phyloP scores from a whole-genome alignment of 352 stramenopile species.

The Phytopythium ostracodes region DNA sequence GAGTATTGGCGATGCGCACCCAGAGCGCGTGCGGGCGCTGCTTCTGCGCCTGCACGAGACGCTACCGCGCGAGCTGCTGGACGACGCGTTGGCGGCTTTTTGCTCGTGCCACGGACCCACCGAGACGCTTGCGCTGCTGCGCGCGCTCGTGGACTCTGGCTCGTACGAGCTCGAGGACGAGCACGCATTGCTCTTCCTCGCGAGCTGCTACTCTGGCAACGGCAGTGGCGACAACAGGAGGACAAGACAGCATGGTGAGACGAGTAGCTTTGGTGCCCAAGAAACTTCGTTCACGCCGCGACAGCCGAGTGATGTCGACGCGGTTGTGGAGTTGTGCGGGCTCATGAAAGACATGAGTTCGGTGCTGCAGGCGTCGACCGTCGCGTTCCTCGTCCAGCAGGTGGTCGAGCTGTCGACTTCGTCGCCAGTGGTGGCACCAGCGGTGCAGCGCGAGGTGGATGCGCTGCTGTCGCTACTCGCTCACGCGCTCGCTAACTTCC shows the following conservation, averaged over 20 bases:
- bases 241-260: neutral
- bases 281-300: neutral
- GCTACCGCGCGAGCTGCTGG: constrained; percentile 30
- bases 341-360: constrained; percentile 20
- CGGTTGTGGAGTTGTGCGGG: constrained; percentile 12
- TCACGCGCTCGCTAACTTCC: constrained; percentile 35
- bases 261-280: neutral
- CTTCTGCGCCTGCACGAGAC: constrained; percentile 36
- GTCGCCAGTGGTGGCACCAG: constrained; percentile 15
- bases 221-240: neutral
- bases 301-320: neutral
- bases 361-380: constrained; percentile 27
- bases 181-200: constrained; percentile 58
- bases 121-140: constrained; percentile 34
- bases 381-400: constrained; percentile 49
- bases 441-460: constrained; percentile 26
- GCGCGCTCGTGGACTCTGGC: constrained; percentile 23
- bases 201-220: constrained; percentile 25
- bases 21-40: constrained; percentile 35
- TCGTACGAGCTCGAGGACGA: constrained; percentile 41
- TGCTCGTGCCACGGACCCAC: constrained; percentile 36
- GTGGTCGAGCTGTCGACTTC: constrained; percentile 35
- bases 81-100: constrained; percentile 50
- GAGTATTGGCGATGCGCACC: constrained; percentile 23
- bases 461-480: constrained; percentile 37